A percentile compares a stretch with the other conserved stretches of the same genome.
phyloP scores from a whole-genome alignment of 148 eudicot genomes.

The Beta vulgaris region DNA sequence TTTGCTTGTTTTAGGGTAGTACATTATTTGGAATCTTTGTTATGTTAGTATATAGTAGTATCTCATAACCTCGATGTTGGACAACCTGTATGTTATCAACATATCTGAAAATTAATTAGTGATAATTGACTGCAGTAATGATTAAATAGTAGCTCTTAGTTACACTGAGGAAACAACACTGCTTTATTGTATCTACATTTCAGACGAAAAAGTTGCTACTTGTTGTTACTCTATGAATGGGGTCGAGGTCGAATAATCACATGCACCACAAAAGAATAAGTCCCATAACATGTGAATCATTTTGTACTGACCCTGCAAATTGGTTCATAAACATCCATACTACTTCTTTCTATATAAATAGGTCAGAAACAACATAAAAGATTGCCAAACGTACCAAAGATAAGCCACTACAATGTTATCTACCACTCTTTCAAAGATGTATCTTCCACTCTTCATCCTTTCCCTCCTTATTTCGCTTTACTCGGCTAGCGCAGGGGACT shows the following conservation, averaged over 20 bases:
- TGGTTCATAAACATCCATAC: conserved; percentile 5
- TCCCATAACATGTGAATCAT: conserved; percentile 10
- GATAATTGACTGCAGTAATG: conserved; percentile 3
- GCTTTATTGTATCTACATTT: background rate
- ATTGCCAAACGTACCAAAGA: background rate
- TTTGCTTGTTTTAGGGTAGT: no score
- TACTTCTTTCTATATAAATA: conserved; percentile 1
- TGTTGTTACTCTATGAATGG: conserved; percentile 20
- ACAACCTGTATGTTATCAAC: background rate
- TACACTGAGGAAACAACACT: no score
- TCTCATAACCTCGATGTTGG: background rate
- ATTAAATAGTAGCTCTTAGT: no score
- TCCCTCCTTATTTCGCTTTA: conserved; percentile 35
- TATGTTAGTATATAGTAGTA: no score
- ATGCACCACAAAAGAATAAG: background rate
- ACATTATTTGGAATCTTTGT: no score
- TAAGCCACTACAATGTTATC: background rate
- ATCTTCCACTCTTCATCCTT: conserved; percentile 39
- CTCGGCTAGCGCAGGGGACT: conserved; percentile 48
- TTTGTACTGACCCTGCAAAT: background rate
- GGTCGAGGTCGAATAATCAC: conserved; percentile 24
- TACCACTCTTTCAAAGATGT: conserved; percentile 39
- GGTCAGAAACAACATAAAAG: background rate
- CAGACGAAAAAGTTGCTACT: conserved; percentile 25
- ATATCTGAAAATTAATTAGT: background rate